Evolutionary conservation across 2,329 filamentous ascomycete genomes (phyloP), one percentile per base, ranked within the genome.

Genomic region (Diaporthe vexans): DNA sequence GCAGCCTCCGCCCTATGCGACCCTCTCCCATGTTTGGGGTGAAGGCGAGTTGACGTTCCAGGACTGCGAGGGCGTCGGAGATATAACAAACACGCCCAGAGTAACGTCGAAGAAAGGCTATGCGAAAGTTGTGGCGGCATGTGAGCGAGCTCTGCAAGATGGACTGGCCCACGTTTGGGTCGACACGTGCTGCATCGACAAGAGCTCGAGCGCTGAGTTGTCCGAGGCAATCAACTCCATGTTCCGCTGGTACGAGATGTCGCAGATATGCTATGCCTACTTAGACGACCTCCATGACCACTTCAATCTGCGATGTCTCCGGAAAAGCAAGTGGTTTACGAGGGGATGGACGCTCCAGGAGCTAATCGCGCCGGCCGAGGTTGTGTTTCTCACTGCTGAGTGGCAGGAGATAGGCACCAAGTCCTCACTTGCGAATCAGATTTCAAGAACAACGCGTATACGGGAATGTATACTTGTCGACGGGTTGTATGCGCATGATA

Each of bases 121-220:
- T 35, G 57, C 48, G 1, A 69, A 68, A 17, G 33, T 69, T 4
- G 21, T 4, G 9, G 73, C 73, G 26, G 46, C 63, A 11, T 67
- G 63, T 43, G 70, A 72, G 19, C 70, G 59, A 24, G 58, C 70
- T 13, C 24, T 33, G 51, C 70, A 65, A 15, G 29, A 74, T 29
- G 43, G 54, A 21, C 13, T 73, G 3, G 37, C 37, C 10, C 46
- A 73, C 11, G 40, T 68, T 15, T 75, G 71, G 74, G 43, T 75
- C 24, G 74, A 75, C 40, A 75, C 74, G 3, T 75, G 74, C 61
- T 75, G 74, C 56, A 75, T 75, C 52, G 54, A 75, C 35, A 75
- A 74, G 63, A 43, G 40, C 40, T 58, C 43, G 11, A 70, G 61
- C n/a, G 61, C 61, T 21, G 74, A 75, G 56, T 56, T 75, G 17